A percentile compares a stretch with the other conserved stretches of the same genome.
Conservation (phyloP, 2,329 filamentous ascomycete species). For the Stromatinia cepivora region DNA sequence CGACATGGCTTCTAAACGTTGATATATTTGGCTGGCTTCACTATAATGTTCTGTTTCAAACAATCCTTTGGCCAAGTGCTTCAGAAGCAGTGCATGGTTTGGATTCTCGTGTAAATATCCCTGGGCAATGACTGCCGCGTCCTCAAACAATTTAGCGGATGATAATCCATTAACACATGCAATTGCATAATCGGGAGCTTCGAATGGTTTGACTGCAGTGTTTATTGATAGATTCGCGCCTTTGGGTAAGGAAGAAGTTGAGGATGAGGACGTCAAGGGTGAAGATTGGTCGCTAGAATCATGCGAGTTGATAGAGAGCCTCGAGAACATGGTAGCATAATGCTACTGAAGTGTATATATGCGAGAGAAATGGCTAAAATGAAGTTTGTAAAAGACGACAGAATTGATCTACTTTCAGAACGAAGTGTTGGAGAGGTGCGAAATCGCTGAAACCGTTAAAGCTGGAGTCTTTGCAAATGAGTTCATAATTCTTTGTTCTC, state of each 20-base stretch:
- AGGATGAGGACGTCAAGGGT: conserved; percentile 7
- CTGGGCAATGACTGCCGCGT: conserved; percentile 9
- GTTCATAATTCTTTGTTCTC: conserved; percentile 3
- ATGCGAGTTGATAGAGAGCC: conserved; percentile 14
- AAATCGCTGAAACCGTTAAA: background rate
- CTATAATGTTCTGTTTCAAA: conserved; percentile 16
- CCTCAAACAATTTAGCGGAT: conserved; percentile 11
- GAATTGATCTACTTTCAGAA: background rate
- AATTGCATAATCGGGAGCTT: conserved; percentile 9
- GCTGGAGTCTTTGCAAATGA: background rate
- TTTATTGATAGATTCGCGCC: background rate
- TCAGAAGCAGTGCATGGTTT: conserved; percentile 11
- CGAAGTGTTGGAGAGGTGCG: background rate
- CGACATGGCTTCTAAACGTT: conserved; percentile 9
- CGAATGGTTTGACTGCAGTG: background rate
- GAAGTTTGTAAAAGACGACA: background rate
- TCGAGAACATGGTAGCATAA: conserved; percentile 8
- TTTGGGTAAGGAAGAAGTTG: background rate
- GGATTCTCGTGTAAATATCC: conserved; percentile 16
- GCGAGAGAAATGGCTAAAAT: background rate
- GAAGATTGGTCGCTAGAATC: conserved; percentile 1
- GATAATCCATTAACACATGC: conserved; percentile 7
- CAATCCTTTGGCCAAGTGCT: conserved; percentile 12
- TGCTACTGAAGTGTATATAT: background rate
- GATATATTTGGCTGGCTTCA: conserved; percentile 16